phyloP scores from a whole-genome alignment of 345 rosid species.

The Bruguiera sexangula region DNA sequence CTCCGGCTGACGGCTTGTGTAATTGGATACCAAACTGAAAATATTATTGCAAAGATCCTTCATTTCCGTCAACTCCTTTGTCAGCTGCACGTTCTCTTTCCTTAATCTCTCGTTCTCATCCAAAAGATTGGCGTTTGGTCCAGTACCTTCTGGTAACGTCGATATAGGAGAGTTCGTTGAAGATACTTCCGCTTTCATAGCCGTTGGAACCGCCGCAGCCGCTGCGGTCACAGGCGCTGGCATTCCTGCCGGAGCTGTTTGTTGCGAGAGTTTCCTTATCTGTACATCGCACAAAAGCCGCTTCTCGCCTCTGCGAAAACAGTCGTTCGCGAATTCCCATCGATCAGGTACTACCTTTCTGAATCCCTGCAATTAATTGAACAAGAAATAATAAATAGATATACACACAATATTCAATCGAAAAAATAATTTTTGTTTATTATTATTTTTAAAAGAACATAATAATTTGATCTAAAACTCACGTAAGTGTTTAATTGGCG shows the following conservation, averaged over 20 bases:
- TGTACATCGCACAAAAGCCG: constrained; percentile 75
- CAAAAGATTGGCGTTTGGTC: constrained; percentile 25
- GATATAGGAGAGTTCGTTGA: constrained; percentile 18
- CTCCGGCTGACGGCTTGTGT: constrained; percentile 8
- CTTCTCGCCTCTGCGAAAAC: constrained; percentile 66
- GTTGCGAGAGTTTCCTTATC: constrained; percentile 53
- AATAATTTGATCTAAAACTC: constrained; percentile 5
- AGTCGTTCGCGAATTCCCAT: constrained; percentile 92
- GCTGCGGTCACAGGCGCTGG: constrained; percentile 10
- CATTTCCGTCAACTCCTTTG: constrained; percentile 32
- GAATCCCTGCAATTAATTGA: constrained; percentile 52
- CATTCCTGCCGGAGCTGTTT: constrained; percentile 7
- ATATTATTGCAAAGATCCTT: constrained; percentile 36
- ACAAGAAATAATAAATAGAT: background rate
- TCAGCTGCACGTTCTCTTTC: constrained; percentile 36
- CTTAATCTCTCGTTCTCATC: constrained; percentile 44
- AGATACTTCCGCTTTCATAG: constrained; percentile 27
- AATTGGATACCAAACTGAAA: constrained; percentile 28
- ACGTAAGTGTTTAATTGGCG: constrained; percentile 94
- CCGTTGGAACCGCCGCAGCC: constrained; percentile 30
- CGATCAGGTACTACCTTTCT: constrained; percentile 84
- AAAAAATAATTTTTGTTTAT: background rate
- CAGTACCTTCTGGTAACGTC: constrained; percentile 7
- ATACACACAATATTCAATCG: background rate
- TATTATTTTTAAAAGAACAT: background rate